phyloP scores from a whole-genome alignment of 805 yeast genomes.

The Cyberlindnera maritima region DNA sequence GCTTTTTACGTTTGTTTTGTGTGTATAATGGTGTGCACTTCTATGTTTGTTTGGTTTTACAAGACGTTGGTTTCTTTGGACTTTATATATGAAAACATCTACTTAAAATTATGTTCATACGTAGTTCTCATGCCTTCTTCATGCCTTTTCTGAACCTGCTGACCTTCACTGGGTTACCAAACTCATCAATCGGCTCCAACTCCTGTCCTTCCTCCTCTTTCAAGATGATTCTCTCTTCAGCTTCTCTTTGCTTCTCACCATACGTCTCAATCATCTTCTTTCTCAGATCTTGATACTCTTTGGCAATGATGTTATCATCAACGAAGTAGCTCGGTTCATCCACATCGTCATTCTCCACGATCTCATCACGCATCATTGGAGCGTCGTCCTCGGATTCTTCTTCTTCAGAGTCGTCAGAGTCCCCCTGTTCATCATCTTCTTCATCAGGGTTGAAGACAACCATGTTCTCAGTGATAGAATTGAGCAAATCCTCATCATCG shows the following conservation, averaged over 20 bases:
- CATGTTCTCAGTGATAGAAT: conserved; percentile 20
- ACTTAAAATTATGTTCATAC: too few species aligned
- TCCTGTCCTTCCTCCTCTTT: conserved; percentile 50
- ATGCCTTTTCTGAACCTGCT: conserved; percentile 61
- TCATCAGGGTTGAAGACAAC: conserved; percentile 28
- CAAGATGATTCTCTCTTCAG: conserved; percentile 3
- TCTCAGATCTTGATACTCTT: conserved; percentile 32
- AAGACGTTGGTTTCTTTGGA: not conserved
- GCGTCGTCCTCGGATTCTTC: conserved; percentile 37
- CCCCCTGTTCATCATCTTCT: conserved; percentile 32
- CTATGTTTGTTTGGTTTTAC: not conserved
- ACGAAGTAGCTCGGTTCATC: conserved; percentile 28
- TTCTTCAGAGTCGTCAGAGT: conserved; percentile 26
- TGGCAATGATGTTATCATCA: conserved; percentile 27
- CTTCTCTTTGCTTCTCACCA: conserved; percentile 15
- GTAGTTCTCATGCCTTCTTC: conserved; percentile 4
- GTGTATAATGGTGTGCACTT: not conserved
- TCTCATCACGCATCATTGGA: conserved; percentile 39
- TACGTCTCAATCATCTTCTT: conserved; percentile 29
- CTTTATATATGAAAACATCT: too few species aligned
- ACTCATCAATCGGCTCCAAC: conserved; percentile 65
- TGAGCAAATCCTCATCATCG: conserved; percentile 23
- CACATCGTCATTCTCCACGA: conserved; percentile 38
- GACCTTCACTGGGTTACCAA: conserved; percentile 53
- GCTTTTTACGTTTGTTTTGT: not conserved